Percentiles rank a stretch among this genome's conserved stretches.
phyloP scores from a whole-genome alignment of 2,329 filamentous ascomycete species.

The Fusarium nematophilum region DNA sequence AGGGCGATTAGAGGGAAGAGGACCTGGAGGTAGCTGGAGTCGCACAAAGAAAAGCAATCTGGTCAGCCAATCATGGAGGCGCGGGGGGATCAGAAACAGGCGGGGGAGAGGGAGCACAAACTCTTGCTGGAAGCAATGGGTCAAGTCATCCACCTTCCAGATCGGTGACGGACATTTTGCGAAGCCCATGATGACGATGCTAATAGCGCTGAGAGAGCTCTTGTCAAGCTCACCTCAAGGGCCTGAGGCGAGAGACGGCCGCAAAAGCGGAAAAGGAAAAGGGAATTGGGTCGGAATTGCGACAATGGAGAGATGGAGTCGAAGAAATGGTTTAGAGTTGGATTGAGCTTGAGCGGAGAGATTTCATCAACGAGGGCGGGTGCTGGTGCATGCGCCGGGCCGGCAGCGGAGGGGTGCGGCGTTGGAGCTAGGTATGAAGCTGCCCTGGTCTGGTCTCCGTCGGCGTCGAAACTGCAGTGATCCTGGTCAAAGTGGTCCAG shows the following conservation, averaged over 20 bases:
- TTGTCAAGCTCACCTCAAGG: conserved; percentile 31
- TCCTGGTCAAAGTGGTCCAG: conserved; percentile 20
- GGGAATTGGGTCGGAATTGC: conserved; percentile 14
- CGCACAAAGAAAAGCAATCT: conserved; percentile 7
- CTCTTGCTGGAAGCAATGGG: conserved; percentile 73
- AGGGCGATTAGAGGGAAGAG: conserved; percentile 81
- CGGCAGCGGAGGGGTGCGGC: conserved; percentile 28
- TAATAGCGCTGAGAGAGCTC: conserved; percentile 13
- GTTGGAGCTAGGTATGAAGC: conserved; percentile 20
- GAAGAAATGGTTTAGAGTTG: conserved; percentile 1
- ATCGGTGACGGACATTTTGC: conserved; percentile 67
- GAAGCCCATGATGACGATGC: conserved; percentile 56
- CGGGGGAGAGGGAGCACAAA: conserved; percentile 56
- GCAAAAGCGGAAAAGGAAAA: conserved; percentile 14
- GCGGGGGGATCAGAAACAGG: not conserved
- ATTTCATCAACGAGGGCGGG: conserved; percentile 22
- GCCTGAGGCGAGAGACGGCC: conserved; percentile 20
- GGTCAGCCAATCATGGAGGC: conserved; percentile 19
- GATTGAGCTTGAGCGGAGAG: conserved; percentile 12
- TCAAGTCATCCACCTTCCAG: conserved; percentile 74
- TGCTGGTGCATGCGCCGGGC: conserved; percentile 32
- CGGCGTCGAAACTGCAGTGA: conserved; percentile 27
- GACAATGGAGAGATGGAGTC: conserved; percentile 15
- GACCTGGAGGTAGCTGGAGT: conserved; percentile 64
- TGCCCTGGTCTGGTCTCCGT: conserved; percentile 20